Conservation (phyloP, 2,329 filamentous ascomycete genomes). For the Thelonectria rubi region DNA sequence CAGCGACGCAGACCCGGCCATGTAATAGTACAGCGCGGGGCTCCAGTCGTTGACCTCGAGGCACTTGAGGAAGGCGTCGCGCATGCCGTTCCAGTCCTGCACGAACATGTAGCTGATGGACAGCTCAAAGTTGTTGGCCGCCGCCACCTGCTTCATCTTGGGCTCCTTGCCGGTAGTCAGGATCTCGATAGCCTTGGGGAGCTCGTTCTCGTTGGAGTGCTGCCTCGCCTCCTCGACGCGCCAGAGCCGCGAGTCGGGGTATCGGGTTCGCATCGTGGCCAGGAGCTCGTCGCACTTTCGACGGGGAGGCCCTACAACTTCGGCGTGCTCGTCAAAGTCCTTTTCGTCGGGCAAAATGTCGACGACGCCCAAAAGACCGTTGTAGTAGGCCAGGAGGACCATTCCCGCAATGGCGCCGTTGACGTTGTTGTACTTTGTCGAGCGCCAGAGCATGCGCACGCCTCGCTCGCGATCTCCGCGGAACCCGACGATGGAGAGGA, state of each 20-base stretch:
- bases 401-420: slow-evolving; percentile 92
- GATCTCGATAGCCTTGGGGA: slow-evolving; percentile 73
- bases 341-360: slow-evolving; percentile 79
- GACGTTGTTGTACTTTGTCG: slow-evolving; percentile 84
- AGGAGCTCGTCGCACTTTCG: slow-evolving; percentile 74
- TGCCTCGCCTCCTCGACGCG: slow-evolving; percentile 86
- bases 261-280: slow-evolving; percentile 76
- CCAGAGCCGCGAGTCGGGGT: slow-evolving; percentile 87
- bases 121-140: slow-evolving; percentile 85
- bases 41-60: slow-evolving; percentile 90
- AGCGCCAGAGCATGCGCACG: slow-evolving; percentile 88
- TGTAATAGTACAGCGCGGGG: slow-evolving; percentile 88
- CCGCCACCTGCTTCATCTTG: slow-evolving; percentile 87
- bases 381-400: slow-evolving; percentile 85
- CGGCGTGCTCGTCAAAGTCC: slow-evolving; percentile 63
- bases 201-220: slow-evolving; percentile 70
- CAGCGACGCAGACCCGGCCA: slow-evolving; percentile 80
- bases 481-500: slow-evolving; percentile 91
- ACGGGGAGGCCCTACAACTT: slow-evolving; percentile 76
- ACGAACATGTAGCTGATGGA: slow-evolving; percentile 80
- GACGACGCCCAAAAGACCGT: slow-evolving; percentile 83
- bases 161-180: slow-evolving; percentile 68
- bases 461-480: slow-evolving; percentile 86
- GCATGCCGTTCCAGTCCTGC: slow-evolving; percentile 78
- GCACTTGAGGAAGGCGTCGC: slow-evolving; percentile 77